phyloP scores from a whole-genome alignment of 495 filamentous ascomycete genomes.

The Penicillium odoratum region DNA sequence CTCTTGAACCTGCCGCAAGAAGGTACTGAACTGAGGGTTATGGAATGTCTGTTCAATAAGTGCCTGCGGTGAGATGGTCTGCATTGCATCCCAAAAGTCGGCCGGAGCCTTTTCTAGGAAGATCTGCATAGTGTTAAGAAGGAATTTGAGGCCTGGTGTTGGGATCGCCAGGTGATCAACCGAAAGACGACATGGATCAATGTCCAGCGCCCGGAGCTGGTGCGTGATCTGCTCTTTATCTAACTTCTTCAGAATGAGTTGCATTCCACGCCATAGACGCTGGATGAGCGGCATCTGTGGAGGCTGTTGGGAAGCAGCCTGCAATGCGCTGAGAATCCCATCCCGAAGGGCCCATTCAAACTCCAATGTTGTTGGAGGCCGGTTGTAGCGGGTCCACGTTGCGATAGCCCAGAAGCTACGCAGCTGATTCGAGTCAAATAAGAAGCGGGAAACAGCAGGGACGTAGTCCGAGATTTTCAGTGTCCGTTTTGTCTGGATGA shows the following conservation, averaged over 20 bases:
- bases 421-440: constrained; percentile 65
- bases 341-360: constrained; percentile 83
- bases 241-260: constrained; percentile 65
- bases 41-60: constrained; percentile 76
- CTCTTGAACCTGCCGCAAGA: constrained; percentile 57
- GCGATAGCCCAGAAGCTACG: constrained; percentile 66
- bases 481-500: constrained; percentile 69
- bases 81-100: constrained; percentile 86
- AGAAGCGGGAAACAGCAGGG: constrained; percentile 76
- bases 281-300: constrained; percentile 53
- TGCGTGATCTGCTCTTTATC: constrained; percentile 75
- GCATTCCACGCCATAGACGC: constrained; percentile 74
- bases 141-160: constrained; percentile 56
- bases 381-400: constrained; percentile 61
- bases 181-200: constrained; percentile 72
- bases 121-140: constrained; percentile 63
- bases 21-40: constrained; percentile 63
- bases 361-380: constrained; percentile 60
- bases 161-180: constrained; percentile 71
- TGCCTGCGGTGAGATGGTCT: constrained; percentile 68
- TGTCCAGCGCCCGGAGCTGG: constrained; percentile 73
- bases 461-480: constrained; percentile 69
- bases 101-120: constrained; percentile 71
- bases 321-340: constrained; percentile 50
- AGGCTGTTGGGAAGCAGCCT: constrained; percentile 44